phyloP scores from a whole-genome alignment of 805 yeast genomes.

The Lachancea cidri region DNA sequence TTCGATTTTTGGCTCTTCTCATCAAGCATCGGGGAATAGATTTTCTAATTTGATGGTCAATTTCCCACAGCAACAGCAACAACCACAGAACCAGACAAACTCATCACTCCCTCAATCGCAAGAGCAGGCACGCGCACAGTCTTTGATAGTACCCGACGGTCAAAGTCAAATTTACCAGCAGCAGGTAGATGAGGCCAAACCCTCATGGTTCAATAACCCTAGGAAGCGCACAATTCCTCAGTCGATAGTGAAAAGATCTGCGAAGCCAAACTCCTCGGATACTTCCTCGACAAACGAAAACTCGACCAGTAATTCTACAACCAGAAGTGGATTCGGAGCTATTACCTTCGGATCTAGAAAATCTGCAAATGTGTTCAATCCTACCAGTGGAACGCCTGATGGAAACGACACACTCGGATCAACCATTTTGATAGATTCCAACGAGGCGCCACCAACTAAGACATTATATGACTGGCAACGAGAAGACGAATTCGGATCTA shows the following conservation, averaged over 20 bases:
- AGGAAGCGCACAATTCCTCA: slow-evolving; percentile 45
- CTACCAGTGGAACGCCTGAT: slow-evolving; percentile 4
- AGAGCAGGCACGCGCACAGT: slow-evolving; percentile 22
- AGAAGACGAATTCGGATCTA: slow-evolving; percentile 33
- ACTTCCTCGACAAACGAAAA: slow-evolving; percentile 17
- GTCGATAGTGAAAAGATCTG: slow-evolving; percentile 40
- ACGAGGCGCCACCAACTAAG: slow-evolving; percentile 39
- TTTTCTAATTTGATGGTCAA: slow-evolving; percentile 22
- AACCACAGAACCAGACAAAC: slow-evolving; percentile 15
- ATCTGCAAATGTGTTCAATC: slow-evolving; percentile 12
- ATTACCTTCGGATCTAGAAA: slow-evolving; percentile 37
- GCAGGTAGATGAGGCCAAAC: slow-evolving; percentile 27
- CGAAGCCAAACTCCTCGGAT: slow-evolving; percentile 20
- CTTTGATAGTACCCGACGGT: slow-evolving; percentile 5
- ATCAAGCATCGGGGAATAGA: slow-evolving; percentile 11
- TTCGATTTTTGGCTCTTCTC: slow-evolving; percentile 11
- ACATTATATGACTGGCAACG: slow-evolving; percentile 39
- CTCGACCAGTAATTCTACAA: slow-evolving; percentile 16
- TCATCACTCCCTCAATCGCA: slow-evolving; percentile 24
- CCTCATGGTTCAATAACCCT: slow-evolving; percentile 39
- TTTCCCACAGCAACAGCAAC: slow-evolving; percentile 21
- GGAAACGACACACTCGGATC: slow-evolving; percentile 4
- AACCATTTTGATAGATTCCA: slow-evolving; percentile 30
- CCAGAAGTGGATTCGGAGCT: slow-evolving; percentile 34
- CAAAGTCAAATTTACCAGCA: slow-evolving; percentile 28